Conservation (phyloP, 164 flowering plant species). For the Macadamia tetraphylla region DNA sequence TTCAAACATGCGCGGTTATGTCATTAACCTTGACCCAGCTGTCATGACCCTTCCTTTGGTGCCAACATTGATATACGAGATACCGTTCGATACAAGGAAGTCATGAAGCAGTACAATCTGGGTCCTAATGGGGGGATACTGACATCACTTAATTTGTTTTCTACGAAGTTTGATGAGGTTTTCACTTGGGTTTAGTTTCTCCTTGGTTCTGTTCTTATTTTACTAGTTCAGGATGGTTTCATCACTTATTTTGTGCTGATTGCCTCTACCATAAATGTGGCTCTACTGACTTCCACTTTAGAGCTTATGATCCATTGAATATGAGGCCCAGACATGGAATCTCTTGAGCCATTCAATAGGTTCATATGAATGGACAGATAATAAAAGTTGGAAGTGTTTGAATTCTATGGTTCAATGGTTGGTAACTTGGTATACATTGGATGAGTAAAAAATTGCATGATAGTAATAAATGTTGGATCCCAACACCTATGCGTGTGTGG, state of each 20-base stretch:
- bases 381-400: neutral
- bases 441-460: neutral
- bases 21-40: slow-evolving; percentile 89
- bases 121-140: slow-evolving; percentile 96
- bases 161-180: slow-evolving; percentile 97
- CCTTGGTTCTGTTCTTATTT: neutral
- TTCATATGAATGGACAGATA: neutral
- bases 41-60: slow-evolving; percentile 80
- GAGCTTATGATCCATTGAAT: too few relatives aligned
- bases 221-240: neutral
- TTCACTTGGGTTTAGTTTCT: neutral
- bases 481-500: neutral
- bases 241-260: neutral
- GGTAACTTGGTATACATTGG: neutral
- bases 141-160: slow-evolving; percentile 87
- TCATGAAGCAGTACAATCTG: slow-evolving; percentile 92
- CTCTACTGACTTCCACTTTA: too few relatives aligned
- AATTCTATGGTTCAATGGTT: neutral
- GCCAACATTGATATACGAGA: slow-evolving; percentile 95
- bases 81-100: slow-evolving; percentile 87
- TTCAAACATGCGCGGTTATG: slow-evolving; percentile 72
- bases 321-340: neutral
- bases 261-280: neutral
- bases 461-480: neutral
- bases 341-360: neutral